These are phyloP conservation scores for Ceratocystis cubensis DNA, from an alignment of 2,329 filamentous ascomycete species.

Conservation along the genomic window DNA sequence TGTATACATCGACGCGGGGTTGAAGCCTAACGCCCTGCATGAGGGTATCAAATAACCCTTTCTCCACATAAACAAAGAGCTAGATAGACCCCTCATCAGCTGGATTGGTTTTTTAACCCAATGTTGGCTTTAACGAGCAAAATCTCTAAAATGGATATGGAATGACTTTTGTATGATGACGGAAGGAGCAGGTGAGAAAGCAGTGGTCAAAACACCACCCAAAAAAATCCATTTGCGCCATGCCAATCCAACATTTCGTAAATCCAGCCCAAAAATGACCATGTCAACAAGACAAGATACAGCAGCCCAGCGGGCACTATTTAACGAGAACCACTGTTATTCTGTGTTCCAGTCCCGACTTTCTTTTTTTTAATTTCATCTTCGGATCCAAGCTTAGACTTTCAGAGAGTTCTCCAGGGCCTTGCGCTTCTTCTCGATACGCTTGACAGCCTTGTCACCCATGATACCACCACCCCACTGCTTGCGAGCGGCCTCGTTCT, in stretches of 20 bases:
- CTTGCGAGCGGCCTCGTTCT: conserved; percentile 80
- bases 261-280: conserved; percentile 13
- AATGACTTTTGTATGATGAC: conserved; percentile 1
- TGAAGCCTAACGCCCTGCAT: no score
- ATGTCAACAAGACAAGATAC: conserved; percentile 19
- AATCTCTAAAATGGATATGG: no score
- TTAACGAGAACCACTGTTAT: conserved; percentile 15
- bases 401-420: conserved; percentile 89
- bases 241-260: conserved; percentile 11
- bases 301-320: conserved; percentile 15
- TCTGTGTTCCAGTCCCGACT: conserved; percentile 18
- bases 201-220: conserved; percentile 13
- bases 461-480: conserved; percentile 99
- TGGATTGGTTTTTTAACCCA: no score
- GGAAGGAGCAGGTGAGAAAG: neutral
- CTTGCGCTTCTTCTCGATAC: conserved; percentile 78
- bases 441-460: conserved; percentile 80
- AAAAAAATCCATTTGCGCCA: conserved; percentile 20
- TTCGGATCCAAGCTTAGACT: conserved; percentile 52
- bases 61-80: no score
- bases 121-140: no score
- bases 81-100: no score
- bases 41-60: no score
- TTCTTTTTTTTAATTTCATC: conserved; percentile 18
- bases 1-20: no score